phyloP scores from a whole-genome alignment of 2,329 filamentous ascomycete genomes.

The Anisogramma anomala region DNA sequence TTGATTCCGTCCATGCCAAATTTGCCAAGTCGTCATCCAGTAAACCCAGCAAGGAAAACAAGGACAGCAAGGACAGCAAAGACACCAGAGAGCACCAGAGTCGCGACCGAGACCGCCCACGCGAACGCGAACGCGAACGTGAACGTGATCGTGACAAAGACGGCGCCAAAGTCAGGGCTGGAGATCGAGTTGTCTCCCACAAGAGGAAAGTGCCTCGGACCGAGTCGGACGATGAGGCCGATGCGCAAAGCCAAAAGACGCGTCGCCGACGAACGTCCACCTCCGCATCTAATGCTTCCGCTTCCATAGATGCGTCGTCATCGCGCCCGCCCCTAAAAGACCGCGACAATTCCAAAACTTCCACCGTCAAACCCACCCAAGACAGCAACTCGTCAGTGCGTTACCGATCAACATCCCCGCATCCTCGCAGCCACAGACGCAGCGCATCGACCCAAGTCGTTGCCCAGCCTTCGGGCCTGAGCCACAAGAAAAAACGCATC shows the following conservation, averaged over 20 bases:
- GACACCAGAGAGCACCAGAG: neutral
- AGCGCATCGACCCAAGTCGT: constrained; percentile 54
- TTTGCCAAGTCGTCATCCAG: constrained; percentile 31
- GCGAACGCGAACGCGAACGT: no score
- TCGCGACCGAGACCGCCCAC: no score
- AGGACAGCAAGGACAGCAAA: constrained; percentile 23
- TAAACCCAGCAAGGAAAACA: constrained; percentile 28
- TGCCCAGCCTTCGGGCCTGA: constrained; percentile 39
- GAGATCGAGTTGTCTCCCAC: constrained; percentile 34
- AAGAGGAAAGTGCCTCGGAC: constrained; percentile 43
- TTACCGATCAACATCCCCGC: constrained; percentile 49
- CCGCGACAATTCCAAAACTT: constrained; percentile 21
- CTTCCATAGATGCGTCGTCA: constrained; percentile 22
- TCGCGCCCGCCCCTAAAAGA: constrained; percentile 15
- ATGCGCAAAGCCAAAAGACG: constrained; percentile 40
- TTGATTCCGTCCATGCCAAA: constrained; percentile 36
- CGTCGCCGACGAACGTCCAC: constrained; percentile 42
- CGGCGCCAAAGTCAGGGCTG: constrained; percentile 24
- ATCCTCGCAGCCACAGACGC: constrained; percentile 45
- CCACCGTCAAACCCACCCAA: constrained; percentile 23
- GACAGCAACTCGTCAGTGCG: constrained; percentile 22
- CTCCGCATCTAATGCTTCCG: constrained; percentile 31
- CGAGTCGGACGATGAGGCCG: constrained; percentile 48
- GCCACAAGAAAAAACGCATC: constrained; percentile 48
- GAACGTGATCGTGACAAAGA: neutral